Evolutionary conservation across 2,329 filamentous ascomycete species (phyloP).

Genomic region (Blastomyces parvus): DNA sequence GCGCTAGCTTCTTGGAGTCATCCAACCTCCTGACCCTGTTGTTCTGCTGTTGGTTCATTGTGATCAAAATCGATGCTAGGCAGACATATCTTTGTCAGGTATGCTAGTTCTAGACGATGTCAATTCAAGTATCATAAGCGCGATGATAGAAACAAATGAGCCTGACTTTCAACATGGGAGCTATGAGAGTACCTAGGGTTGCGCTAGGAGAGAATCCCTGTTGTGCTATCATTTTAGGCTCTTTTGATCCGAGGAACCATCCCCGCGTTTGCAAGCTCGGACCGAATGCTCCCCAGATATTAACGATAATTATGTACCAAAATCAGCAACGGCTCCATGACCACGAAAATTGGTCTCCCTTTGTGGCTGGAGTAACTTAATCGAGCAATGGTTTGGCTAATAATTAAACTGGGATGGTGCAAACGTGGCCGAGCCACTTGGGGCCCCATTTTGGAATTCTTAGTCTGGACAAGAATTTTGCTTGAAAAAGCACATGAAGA

Average conservation of each 20-base stretch:
- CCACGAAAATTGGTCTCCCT: background rate
- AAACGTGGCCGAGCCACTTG: background rate
- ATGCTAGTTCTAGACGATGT: background rate
- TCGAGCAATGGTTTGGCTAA: background rate
- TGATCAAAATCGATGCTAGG: background rate
- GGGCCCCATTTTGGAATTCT: background rate
- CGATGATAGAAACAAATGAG: background rate
- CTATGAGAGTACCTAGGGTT: background rate
- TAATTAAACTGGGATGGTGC: background rate
- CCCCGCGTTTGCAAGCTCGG: background rate
- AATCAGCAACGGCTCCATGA: background rate
- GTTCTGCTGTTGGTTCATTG: background rate
- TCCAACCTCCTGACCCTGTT: background rate
- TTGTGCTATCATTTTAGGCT: too few relatives aligned
- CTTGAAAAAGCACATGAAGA: background rate
- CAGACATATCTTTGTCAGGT: background rate
- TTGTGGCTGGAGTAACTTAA: background rate
- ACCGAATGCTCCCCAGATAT: background rate
- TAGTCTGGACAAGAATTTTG: background rate
- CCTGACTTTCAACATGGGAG: too few relatives aligned
- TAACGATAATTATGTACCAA: background rate
- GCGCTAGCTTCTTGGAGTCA: background rate
- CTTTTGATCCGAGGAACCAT: slow-evolving; percentile 2
- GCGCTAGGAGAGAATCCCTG: background rate
- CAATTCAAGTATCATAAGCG: background rate